phyloP scores from a whole-genome alignment of 1,139 yeast species.

The Nadsonia starkeyi-henricii region DNA sequence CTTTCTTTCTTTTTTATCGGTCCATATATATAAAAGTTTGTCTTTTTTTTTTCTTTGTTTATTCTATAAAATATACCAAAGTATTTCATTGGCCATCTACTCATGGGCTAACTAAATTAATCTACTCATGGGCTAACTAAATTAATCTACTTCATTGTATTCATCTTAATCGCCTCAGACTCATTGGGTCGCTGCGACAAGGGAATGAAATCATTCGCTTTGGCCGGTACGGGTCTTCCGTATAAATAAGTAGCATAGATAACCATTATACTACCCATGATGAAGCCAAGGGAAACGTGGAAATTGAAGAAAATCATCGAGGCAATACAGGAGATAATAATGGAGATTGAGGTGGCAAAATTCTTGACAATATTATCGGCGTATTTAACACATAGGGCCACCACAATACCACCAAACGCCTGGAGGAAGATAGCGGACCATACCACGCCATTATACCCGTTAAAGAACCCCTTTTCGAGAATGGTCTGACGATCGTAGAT shows the following conservation, averaged over 20 bases:
- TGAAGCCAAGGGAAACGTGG: slow-evolving; percentile 18
- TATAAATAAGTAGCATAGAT: slow-evolving; percentile 21
- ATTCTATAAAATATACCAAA: no score
- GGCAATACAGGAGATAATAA: slow-evolving; percentile 22
- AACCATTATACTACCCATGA: slow-evolving; percentile 20
- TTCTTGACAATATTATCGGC: slow-evolving; percentile 28
- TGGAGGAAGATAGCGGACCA: slow-evolving; percentile 22
- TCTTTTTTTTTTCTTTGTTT: no score
- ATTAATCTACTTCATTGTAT: no score
- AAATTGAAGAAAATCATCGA: slow-evolving; percentile 21
- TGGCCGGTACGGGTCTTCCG: slow-evolving; percentile 6
- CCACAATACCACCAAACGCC: slow-evolving; percentile 26
- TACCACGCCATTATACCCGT: slow-evolving; percentile 23
- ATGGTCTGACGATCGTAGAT: slow-evolving; percentile 20
- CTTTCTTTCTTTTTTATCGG: no score
- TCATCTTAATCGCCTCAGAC: no score
- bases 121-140: no score
- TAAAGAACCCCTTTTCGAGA: slow-evolving; percentile 20
- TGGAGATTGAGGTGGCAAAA: slow-evolving; percentile 25
- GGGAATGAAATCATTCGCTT: no score
- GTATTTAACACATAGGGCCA: slow-evolving; percentile 25
- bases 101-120: no score
- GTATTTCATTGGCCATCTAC: no score
- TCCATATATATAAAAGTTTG: no score
- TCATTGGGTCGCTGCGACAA: no score